Base-by-base conservation (phyloP, 2,329 filamentous ascomycete genomes). In the Diaporthe ilicicola region DNA sequence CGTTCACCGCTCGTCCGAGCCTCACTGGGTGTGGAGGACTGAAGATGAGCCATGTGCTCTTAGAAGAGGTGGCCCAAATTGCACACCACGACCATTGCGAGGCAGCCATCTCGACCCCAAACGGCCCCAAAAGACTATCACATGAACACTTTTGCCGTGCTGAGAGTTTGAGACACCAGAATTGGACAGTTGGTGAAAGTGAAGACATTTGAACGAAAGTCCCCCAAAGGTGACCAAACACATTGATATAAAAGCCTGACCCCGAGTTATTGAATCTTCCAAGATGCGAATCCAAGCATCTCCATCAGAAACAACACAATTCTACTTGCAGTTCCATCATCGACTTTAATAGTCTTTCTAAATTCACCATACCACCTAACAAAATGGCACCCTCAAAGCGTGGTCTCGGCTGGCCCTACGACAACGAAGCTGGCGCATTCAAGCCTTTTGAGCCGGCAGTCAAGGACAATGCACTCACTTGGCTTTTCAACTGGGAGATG, bases 401-500 rank as follows among this genome's bases (percentile, higher is more conserved):
- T 34, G 68, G 68, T 46, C 59, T 70, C 56, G 68, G 68, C 9
- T 70, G 68, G 68, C 68, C 68, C 5, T 70, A 46, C 17, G 68
- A 70, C 17, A 70, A 70, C 39, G 34, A 65, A 8, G 59, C 42
- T 12, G 27, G 19, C 29, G 68, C 59, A 19, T 70, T 70, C 37
- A 54, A 55, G 39, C 56, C 68, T 17, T 70, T 66, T 22, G 37
- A 50, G 4, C n/a, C n/a, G 13, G 68, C 68, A 12, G 27, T 70
- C 37, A 51, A 66, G 34, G 53, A 55, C 34, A 9, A 66, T 5
- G 34, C 51, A 32, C 56, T 70, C 39, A 66, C 68, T 9, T 70
- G 68, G 68, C 56, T 70, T 15, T 70, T 70, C 56, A 70, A 70
- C 59, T 66, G 68, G 68, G 68, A 70, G 56, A 70, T 70, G 68